phyloP scores from a whole-genome alignment of 305 asterid species.

The Fraxinus paxiana region DNA sequence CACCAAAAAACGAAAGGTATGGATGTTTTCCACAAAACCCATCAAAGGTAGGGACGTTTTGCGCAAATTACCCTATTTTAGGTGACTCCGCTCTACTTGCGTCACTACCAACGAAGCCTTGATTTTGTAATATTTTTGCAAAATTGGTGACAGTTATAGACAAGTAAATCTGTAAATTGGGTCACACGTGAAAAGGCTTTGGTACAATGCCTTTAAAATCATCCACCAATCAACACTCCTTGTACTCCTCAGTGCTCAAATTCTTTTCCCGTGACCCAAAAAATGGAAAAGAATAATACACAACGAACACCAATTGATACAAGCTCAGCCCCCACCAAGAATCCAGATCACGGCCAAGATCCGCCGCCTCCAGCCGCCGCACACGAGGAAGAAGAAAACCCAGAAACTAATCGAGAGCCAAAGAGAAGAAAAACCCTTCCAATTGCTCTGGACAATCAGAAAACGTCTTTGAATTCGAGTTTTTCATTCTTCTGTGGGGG shows the following conservation, averaged over 20 bases:
- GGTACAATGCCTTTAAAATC: background rate
- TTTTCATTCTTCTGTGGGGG: constrained; percentile 36
- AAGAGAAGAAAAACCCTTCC: too few species aligned
- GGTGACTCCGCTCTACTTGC: background rate
- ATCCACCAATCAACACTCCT: background rate
- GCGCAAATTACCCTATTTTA: too few species aligned
- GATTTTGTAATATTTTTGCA: too few species aligned
- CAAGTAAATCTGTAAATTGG: background rate
- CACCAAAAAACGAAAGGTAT: too few species aligned
- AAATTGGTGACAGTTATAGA: too few species aligned
- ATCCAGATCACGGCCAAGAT: constrained; percentile 20
- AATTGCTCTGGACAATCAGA: too few species aligned
- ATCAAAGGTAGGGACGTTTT: too few species aligned
- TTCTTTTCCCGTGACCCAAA: background rate
- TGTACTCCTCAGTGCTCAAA: background rate
- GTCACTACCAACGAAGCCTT: too few species aligned
- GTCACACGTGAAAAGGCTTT: background rate
- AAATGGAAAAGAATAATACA: constrained; percentile 18
- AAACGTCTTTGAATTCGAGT: constrained; percentile 14
- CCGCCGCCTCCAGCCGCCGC: constrained; percentile 11
- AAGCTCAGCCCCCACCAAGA: constrained; percentile 2
- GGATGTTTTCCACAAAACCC: too few species aligned
- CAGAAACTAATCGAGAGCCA: too few species aligned
- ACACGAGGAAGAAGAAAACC: background rate
- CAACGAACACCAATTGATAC: constrained; percentile 19